Conservation (phyloP, 352 stramenopile species). For the Globisporangium takayamanum region DNA sequence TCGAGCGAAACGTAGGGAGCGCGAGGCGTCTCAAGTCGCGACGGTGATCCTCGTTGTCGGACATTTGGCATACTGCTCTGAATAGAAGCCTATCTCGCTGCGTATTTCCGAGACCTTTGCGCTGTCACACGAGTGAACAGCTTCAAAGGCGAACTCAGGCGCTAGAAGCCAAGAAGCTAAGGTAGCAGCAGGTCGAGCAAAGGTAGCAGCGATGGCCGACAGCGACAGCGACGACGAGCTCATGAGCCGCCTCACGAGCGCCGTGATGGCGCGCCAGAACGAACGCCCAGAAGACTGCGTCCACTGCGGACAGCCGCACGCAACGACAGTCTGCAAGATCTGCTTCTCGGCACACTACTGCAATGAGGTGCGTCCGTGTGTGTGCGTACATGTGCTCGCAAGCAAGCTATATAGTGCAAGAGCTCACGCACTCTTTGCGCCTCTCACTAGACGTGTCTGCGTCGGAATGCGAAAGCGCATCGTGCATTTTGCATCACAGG, state of each 20-base stretch:
- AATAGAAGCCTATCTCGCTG: too few species aligned
- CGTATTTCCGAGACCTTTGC: too few species aligned
- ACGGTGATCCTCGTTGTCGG: too few species aligned
- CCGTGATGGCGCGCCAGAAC: conserved; percentile 22
- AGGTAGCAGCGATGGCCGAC: conserved; percentile 35
- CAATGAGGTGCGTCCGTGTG: conserved; percentile 40
- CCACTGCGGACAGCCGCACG: conserved; percentile 62
- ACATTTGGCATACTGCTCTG: too few species aligned
- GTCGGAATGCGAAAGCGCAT: conserved; percentile 62
- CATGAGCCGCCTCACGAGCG: conserved; percentile 59
- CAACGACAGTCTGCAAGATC: conserved; percentile 51
- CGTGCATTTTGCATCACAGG: conserved; percentile 60
- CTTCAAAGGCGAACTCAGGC: too few species aligned
- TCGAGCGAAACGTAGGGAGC: too few species aligned
- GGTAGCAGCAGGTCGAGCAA: too few species aligned
- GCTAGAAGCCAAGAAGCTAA: too few species aligned
- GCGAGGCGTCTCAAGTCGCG: too few species aligned
- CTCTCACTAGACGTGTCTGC: conserved; percentile 47
- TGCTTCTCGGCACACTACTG: conserved; percentile 67
- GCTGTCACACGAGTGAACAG: too few species aligned
- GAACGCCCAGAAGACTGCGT: conserved; percentile 48
- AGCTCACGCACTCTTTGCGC: not conserved
- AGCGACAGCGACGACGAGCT: conserved; percentile 87
- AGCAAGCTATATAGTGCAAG: not conserved
- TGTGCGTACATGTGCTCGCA: not conserved